These are phyloP conservation scores for Macrophomina phaseolina DNA, from an alignment of 2,329 filamentous ascomycete species.

Conservation along the genomic window DNA sequence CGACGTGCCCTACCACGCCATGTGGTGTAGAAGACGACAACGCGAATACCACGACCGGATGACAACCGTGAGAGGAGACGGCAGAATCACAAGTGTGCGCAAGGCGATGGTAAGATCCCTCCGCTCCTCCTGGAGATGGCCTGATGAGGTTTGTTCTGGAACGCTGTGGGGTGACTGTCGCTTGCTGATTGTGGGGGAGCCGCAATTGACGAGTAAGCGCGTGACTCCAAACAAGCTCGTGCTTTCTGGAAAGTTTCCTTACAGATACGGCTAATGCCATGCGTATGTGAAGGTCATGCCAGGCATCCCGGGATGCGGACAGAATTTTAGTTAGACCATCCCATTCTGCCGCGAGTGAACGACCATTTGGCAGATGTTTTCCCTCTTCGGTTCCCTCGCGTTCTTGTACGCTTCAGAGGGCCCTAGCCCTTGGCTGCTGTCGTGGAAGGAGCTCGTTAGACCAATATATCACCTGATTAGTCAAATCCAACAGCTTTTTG, in stretches of 20 bases:
- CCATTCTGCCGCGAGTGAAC: no score
- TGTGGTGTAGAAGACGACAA: neutral
- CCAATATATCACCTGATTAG: no score
- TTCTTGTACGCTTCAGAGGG: no score
- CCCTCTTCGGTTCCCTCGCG: no score
- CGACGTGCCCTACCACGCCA: neutral
- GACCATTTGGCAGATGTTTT: no score
- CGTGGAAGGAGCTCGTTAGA: no score
- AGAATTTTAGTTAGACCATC: no score
- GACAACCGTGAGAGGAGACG: slow-evolving; percentile 7
- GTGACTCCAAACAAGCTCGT: neutral
- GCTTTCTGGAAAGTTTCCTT: neutral
- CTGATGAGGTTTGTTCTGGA: slow-evolving; percentile 20
- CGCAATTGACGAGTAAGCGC: slow-evolving; percentile 1
- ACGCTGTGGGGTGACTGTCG: slow-evolving; percentile 22
- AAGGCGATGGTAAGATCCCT: neutral
- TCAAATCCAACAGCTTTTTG: no score
- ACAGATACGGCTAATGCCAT: neutral
- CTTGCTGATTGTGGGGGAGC: neutral
- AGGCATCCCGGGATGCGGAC: no score
- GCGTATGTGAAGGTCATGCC: neutral
- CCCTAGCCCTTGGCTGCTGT: no score
- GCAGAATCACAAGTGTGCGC: neutral
- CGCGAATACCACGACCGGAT: slow-evolving; percentile 5
- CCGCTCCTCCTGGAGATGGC: slow-evolving; percentile 8